These are phyloP conservation scores for Sideroxylon spinosum DNA, from an alignment of 179 eudicot species.

Conservation along the genomic window DNA sequence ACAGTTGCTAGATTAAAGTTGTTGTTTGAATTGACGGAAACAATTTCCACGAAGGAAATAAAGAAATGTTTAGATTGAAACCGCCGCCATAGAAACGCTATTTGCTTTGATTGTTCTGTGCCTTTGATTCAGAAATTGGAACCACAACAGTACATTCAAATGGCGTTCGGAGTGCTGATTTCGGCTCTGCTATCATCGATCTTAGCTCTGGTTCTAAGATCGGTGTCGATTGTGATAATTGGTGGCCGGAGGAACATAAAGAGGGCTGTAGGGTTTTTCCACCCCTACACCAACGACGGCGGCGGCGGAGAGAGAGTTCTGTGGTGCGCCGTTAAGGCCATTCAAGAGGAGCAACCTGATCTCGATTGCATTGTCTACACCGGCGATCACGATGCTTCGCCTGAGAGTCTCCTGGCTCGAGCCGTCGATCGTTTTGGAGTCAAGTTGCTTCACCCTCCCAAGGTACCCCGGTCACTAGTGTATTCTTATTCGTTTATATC, in stretches of 20 bases:
- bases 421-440: slow-evolving; percentile 88
- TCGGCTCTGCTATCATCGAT: slow-evolving; percentile 7
- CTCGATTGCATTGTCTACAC: slow-evolving; percentile 65
- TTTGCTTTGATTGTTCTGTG: no score
- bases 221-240: slow-evolving; percentile 8
- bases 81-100: no score
- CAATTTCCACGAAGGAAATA: no score
- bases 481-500: no score
- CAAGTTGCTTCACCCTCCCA: slow-evolving; percentile 43
- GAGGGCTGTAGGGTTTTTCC: slow-evolving; percentile 75
- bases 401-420: slow-evolving; percentile 49
- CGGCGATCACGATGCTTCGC: slow-evolving; percentile 86
- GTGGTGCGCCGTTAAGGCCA: slow-evolving; percentile 91
- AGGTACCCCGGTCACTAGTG: slow-evolving; percentile 30
- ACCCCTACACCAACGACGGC: slow-evolving; percentile 93
- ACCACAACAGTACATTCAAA: neutral
- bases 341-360: slow-evolving; percentile 66
- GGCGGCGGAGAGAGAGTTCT: slow-evolving; percentile 97
- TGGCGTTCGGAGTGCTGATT: neutral
- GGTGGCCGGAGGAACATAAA: slow-evolving; percentile 33
- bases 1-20: no score
- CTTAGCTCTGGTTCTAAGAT: neutral
- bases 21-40: no score
- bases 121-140: neutral
- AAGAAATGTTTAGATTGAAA: no score